These are phyloP conservation scores for Fusarium solani-melongenae DNA, from an alignment of 2,329 filamentous ascomycete species.

Conservation along the genomic window DNA sequence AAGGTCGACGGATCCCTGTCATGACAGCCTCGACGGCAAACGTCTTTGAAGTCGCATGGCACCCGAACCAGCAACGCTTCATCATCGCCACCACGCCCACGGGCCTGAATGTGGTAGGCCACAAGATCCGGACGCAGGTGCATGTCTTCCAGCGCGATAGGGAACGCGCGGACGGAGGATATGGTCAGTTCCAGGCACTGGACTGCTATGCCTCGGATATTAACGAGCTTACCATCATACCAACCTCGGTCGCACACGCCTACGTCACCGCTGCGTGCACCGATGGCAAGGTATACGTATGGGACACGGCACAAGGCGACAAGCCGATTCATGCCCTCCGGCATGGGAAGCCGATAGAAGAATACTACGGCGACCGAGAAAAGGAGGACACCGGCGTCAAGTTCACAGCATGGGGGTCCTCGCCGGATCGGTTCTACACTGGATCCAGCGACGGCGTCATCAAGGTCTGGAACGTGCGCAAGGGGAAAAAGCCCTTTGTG, in stretches of 20 bases:
- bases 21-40: slow-evolving; percentile 66
- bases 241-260: slow-evolving; percentile 61
- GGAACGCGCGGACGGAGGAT: slow-evolving; percentile 43
- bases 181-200: slow-evolving; percentile 62
- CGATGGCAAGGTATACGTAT: slow-evolving; percentile 70
- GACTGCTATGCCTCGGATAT: slow-evolving; percentile 71
- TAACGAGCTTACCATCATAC: slow-evolving; percentile 70
- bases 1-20: slow-evolving; percentile 58
- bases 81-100: slow-evolving; percentile 67
- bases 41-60: slow-evolving; percentile 74
- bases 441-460: slow-evolving; percentile 72
- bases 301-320: slow-evolving; percentile 69
- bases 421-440: slow-evolving; percentile 69
- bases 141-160: slow-evolving; percentile 60
- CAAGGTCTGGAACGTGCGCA: slow-evolving; percentile 71
- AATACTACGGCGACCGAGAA: slow-evolving; percentile 59
- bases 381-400: slow-evolving; percentile 71
- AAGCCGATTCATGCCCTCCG: slow-evolving; percentile 64
- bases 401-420: slow-evolving; percentile 71
- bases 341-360: slow-evolving; percentile 60
- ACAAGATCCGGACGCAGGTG: slow-evolving; percentile 65
- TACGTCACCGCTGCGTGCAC: slow-evolving; percentile 72
- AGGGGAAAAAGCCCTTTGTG: slow-evolving; percentile 56
- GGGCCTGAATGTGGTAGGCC: slow-evolving; percentile 54
- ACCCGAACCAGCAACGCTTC: slow-evolving; percentile 65